These are phyloP conservation scores for Leccinum broughii DNA, from an alignment of 768 basidiomycete genomes.

Conservation along the genomic window DNA sequence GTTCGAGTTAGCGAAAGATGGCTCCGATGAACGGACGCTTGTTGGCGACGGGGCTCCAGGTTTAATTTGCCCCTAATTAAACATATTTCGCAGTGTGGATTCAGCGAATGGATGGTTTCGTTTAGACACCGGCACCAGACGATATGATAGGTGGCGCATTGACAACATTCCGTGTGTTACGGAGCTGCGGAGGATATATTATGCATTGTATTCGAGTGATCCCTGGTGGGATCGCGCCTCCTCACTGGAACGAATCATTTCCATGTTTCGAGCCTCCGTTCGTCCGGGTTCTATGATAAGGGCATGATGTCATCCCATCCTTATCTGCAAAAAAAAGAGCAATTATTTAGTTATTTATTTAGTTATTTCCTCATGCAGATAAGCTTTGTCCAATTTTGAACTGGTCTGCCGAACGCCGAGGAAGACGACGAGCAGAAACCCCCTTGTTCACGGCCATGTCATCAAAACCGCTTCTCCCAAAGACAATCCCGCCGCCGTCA, in stretches of 20 bases:
- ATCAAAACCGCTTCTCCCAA: slow-evolving; percentile 33
- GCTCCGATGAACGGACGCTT: slow-evolving; percentile 6
- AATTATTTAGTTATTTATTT: slow-evolving; percentile 2
- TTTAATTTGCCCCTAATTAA: slow-evolving; percentile 2
- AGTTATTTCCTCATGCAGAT: slow-evolving; percentile 4
- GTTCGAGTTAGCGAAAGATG: neutral
- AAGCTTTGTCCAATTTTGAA: slow-evolving; percentile 14
- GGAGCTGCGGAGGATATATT: neutral
- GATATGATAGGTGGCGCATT: neutral
- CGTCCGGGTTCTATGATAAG: neutral
- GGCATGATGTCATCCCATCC: slow-evolving; percentile 16
- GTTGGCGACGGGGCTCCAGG: slow-evolving; percentile 7
- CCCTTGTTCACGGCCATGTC: slow-evolving; percentile 24
- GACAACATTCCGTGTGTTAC: neutral
- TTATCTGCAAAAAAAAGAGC: no score
- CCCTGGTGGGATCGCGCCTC: neutral
- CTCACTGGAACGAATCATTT: neutral
- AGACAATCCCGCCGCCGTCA: slow-evolving; percentile 24
- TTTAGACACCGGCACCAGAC: neutral
- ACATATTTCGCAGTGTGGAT: neutral
- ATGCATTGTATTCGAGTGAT: neutral
- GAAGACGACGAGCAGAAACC: slow-evolving; percentile 16
- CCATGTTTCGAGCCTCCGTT: neutral
- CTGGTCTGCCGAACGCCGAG: slow-evolving; percentile 10
- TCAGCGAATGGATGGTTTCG: neutral